Percentiles rank a stretch among this genome's conserved stretches.
These are phyloP conservation scores for Mucor plumbeus DNA, from an alignment of 371 early-diverging fungal species.

Conservation along the genomic window DNA sequence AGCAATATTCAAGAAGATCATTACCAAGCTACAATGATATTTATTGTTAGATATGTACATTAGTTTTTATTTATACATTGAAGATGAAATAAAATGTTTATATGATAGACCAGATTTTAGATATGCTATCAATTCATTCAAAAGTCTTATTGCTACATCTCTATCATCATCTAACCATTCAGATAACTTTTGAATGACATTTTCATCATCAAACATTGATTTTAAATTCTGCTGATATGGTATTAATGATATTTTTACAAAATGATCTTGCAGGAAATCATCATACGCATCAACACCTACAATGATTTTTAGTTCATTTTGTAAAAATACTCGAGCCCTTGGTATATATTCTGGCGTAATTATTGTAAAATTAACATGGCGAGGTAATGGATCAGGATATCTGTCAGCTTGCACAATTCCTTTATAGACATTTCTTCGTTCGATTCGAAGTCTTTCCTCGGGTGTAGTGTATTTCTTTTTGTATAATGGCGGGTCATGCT, in stretches of 20 bases:
- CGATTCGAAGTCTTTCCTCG: conserved; percentile 23
- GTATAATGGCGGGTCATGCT: conserved; percentile 38
- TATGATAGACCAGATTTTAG: conserved; percentile 43
- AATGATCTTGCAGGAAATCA: conserved; percentile 33
- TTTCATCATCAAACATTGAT: conserved; percentile 29
- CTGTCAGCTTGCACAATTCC: not conserved
- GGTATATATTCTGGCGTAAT: conserved; percentile 47
- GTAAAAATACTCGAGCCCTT: conserved; percentile 34
- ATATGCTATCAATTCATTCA: conserved; percentile 43
- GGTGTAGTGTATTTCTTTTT: conserved; percentile 9
- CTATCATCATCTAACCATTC: conserved; percentile 41
- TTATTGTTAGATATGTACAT: conserved; percentile 7
- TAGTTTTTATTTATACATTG: conserved; percentile 21
- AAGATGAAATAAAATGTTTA: conserved; percentile 35
- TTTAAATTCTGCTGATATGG: conserved; percentile 25
- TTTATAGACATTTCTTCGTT: conserved; percentile 34
- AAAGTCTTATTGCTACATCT: conserved; percentile 25
- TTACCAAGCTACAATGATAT: conserved; percentile 16
- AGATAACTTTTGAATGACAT: conserved; percentile 25
- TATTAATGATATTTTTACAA: conserved; percentile 35
- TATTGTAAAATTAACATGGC: conserved; percentile 19
- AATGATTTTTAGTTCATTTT: conserved; percentile 38
- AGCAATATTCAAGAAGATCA: not conserved
- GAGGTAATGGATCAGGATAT: conserved; percentile 34
- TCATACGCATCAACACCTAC: conserved; percentile 31